phyloP scores from a whole-genome alignment of 257 asterid species.

The Solanum appendiculatum region DNA sequence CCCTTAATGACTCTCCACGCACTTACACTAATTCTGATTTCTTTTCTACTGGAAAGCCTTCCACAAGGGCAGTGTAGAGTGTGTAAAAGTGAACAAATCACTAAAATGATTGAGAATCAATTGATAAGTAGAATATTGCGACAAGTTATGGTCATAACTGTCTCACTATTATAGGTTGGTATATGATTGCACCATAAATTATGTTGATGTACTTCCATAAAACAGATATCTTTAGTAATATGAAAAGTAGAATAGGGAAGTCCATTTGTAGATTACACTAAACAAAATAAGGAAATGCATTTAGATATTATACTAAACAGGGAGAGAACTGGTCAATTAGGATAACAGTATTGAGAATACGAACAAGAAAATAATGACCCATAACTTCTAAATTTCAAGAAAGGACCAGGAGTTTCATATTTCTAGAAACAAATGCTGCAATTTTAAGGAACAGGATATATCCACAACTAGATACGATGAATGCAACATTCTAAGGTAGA shows the following conservation, averaged over 20 bases:
- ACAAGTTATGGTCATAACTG: neutral
- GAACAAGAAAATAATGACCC: neutral
- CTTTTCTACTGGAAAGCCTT: neutral
- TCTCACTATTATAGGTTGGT: neutral
- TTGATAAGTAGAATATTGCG: neutral
- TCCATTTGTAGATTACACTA: neutral
- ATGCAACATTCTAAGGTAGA: neutral
- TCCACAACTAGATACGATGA: neutral
- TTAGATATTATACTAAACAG: neutral
- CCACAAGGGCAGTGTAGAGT: neutral
- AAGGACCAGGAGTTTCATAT: neutral
- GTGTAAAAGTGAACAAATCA: neutral
- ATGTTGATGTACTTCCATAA: neutral
- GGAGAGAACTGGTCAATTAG: neutral
- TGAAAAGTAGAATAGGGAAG: neutral
- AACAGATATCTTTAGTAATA: neutral
- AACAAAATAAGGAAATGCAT: neutral
- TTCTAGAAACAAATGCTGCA: neutral
- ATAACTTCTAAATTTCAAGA: neutral
- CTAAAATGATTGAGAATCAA: neutral
- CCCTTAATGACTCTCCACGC: neutral
- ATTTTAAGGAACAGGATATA: neutral
- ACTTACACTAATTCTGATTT: neutral
- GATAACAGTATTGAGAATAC: neutral
- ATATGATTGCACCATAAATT: neutral